A percentile compares a stretch with the other conserved stretches of the same genome.
phyloP scores from a whole-genome alignment of 1,284 basidiomycete genomes.

The Ganoderma boninense region DNA sequence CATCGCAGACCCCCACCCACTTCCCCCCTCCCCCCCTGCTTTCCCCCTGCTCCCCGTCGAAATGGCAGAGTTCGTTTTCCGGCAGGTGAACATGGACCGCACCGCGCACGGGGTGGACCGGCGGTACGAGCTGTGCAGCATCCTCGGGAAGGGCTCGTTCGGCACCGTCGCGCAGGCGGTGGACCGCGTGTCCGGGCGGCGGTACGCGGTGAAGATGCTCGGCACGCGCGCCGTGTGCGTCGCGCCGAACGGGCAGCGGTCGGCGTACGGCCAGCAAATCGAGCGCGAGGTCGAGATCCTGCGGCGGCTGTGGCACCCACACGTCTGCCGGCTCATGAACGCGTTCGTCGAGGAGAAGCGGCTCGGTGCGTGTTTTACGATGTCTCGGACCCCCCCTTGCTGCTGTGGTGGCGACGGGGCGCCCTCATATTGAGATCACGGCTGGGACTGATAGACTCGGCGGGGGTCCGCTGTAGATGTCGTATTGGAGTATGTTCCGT shows the following conservation, averaged over 20 bases:
- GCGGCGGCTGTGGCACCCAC: not conserved
- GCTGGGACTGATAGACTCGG: too few relatives aligned
- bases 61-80: not conserved
- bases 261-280: not conserved
- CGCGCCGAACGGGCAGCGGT: not conserved
- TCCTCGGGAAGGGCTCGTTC: not conserved
- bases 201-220: not conserved
- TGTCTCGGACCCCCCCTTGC: too few relatives aligned
- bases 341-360: not conserved
- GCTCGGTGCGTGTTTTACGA: not conserved
- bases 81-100: not conserved
- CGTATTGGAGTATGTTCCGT: not conserved
- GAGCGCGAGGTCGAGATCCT: not conserved
- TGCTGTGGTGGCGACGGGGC: too few relatives aligned
- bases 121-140: not conserved
- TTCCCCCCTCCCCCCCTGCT: too few relatives aligned
- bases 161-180: not conserved
- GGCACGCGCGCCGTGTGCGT: not conserved
- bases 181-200: not conserved
- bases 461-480: not conserved
- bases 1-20: too few relatives aligned
- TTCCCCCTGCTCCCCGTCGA: too few relatives aligned
- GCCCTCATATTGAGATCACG: too few relatives aligned
- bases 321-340: not conserved
- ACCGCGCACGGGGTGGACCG: not conserved